Evolutionary conservation across 169 alveolate genomes (phyloP).

Genomic region (Plasmodium ovale): DNA sequence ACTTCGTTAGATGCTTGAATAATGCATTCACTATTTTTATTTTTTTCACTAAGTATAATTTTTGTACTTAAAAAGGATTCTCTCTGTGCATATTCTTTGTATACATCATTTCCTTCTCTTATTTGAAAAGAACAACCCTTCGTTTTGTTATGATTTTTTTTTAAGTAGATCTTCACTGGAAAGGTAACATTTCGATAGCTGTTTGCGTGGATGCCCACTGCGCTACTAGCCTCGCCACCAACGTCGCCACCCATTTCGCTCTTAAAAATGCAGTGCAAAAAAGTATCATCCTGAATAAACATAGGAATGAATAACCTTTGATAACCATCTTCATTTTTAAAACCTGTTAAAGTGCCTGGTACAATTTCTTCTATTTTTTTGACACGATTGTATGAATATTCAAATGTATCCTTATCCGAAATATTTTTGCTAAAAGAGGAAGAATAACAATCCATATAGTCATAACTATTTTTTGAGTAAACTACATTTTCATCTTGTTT

Average conservation of each 20-base stretch:
- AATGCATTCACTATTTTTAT: constrained; percentile 15
- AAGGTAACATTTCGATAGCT: not conserved
- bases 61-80: constrained; percentile 32
- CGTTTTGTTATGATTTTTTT: constrained; percentile 29
- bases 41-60: constrained; percentile 27
- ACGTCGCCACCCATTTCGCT: not conserved
- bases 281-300: constrained; percentile 29
- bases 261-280: constrained; percentile 14
- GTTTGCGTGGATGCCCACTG: not conserved
- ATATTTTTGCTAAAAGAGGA: constrained; percentile 4
- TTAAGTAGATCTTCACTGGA: constrained; percentile 47
- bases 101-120: not conserved
- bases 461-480: not conserved
- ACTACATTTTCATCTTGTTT: constrained; percentile 1
- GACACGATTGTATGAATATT: not conserved
- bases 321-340: constrained; percentile 39
- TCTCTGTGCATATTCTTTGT: constrained; percentile 50
- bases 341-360: constrained; percentile 35
- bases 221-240: not conserved
- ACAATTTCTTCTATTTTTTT: constrained; percentile 32
- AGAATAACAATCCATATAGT: constrained; percentile 20
- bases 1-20: constrained; percentile 47
- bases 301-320: constrained; percentile 13
- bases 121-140: constrained; percentile 73
- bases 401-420: not conserved